Percentiles rank a stretch among this genome's conserved stretches.
Conservation (phyloP, 495 filamentous ascomycete species). For the Daldinia bambusicola region DNA sequence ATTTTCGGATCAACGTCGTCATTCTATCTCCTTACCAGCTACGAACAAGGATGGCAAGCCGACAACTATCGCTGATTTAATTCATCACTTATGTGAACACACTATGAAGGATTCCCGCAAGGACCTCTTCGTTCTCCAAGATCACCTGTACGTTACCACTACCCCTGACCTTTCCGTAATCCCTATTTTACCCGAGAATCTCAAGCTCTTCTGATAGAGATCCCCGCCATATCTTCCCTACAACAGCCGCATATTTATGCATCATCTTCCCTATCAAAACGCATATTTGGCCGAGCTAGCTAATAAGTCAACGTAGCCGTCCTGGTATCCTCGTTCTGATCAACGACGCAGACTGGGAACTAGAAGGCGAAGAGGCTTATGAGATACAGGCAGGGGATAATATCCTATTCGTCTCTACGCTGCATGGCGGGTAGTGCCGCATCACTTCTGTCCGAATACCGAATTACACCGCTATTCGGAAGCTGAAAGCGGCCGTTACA, state of each 20-base stretch:
- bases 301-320: constrained; percentile 65
- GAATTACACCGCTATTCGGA: constrained; percentile 39
- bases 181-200: constrained; percentile 32
- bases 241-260: constrained; percentile 12
- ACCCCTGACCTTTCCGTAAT: constrained; percentile 5
- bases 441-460: constrained; percentile 9
- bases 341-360: constrained; percentile 98
- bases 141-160: constrained; percentile 75
- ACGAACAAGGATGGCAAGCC: constrained; percentile 64
- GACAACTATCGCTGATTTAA: constrained; percentile 78
- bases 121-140: constrained; percentile 89
- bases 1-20: constrained; percentile 82
- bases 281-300: constrained; percentile 32
- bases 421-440: constrained; percentile 81
- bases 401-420: constrained; percentile 96
- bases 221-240: constrained; percentile 1
- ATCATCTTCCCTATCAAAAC: constrained; percentile 23
- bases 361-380: constrained; percentile 93
- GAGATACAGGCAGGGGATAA: constrained; percentile 83
- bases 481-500: constrained; percentile 18
- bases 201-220: constrained; percentile 24
- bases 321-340: constrained; percentile 97
- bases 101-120: constrained; percentile 86
- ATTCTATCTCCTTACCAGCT: constrained; percentile 74
- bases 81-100: constrained; percentile 82